phyloP scores from a whole-genome alignment of 345 rosid genomes.

The Litchi chinensis region DNA sequence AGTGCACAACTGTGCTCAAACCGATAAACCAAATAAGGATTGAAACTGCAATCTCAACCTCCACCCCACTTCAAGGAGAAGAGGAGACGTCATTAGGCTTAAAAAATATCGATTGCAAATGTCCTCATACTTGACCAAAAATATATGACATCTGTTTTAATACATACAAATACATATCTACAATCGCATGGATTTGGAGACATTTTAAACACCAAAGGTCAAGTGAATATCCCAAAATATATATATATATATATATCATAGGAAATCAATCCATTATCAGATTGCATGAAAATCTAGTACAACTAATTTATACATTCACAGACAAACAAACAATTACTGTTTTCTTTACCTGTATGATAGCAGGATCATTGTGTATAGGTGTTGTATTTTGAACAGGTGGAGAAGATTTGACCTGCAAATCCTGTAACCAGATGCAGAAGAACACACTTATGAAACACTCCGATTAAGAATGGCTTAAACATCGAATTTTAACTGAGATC shows the following conservation, averaged over 20 bases:
- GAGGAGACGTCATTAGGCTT: not conserved
- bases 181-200: not conserved
- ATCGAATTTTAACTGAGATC: not conserved
- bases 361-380: slow-evolving; percentile 38
- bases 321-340: slow-evolving; percentile 1
- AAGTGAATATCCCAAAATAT: not conserved
- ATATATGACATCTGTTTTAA: not conserved
- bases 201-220: not conserved
- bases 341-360: slow-evolving; percentile 38
- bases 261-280: not conserved
- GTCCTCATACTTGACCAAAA: not conserved
- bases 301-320: not conserved
- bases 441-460: not conserved
- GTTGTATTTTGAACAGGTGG: slow-evolving; percentile 36
- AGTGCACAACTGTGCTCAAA: not conserved
- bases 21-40: not conserved
- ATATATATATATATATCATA: too few species aligned
- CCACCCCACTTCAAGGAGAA: not conserved
- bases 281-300: not conserved
- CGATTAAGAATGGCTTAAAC: not conserved
- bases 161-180: not conserved
- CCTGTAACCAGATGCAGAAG: slow-evolving; percentile 25
- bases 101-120: not conserved
- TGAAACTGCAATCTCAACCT: not conserved
- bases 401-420: slow-evolving; percentile 43